Evolutionary conservation across 805 yeast genomes (phyloP).

Genomic region (Kazachstania psychrophila): DNA sequence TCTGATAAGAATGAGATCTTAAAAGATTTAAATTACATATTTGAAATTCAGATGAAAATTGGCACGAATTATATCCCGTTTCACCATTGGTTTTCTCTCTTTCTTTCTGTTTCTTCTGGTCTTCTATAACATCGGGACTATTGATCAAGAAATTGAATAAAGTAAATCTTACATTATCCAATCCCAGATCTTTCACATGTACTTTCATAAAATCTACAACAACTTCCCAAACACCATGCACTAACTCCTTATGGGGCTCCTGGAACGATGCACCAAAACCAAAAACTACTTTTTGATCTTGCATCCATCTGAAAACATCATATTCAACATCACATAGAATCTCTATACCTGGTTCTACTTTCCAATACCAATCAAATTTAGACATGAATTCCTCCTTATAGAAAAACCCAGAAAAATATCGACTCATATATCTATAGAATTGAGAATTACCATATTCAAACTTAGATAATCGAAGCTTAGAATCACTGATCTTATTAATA

Average conservation of each 20-base stretch:
- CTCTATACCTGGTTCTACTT: conserved; percentile 75
- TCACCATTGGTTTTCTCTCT: not conserved
- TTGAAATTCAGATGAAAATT: conserved; percentile 77
- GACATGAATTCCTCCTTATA: conserved; percentile 53
- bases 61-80: conserved; percentile 57
- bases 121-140: too few species aligned
- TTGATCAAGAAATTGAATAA: not conserved
- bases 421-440: conserved; percentile 74
- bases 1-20: conserved; percentile 53
- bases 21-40: conserved; percentile 63
- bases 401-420: conserved; percentile 73
- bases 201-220: conserved; percentile 40
- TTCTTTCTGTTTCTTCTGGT: not conserved
- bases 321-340: conserved; percentile 65
- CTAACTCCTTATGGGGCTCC: conserved; percentile 61
- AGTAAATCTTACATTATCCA: conserved; percentile 32
- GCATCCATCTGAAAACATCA: conserved; percentile 70
- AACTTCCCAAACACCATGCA: conserved; percentile 60
- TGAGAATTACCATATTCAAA: conserved; percentile 66
- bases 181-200: conserved; percentile 28
- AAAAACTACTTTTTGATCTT: conserved; percentile 54
- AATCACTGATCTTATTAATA: conserved; percentile 50
- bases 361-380: conserved; percentile 76
- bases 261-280: conserved; percentile 61
- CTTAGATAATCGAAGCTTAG: conserved; percentile 47